Evolutionary conservation across 306 rosid genomes (phyloP), one percentile per base, ranked within the genome.

Genomic region (Canavalia gladiata): DNA sequence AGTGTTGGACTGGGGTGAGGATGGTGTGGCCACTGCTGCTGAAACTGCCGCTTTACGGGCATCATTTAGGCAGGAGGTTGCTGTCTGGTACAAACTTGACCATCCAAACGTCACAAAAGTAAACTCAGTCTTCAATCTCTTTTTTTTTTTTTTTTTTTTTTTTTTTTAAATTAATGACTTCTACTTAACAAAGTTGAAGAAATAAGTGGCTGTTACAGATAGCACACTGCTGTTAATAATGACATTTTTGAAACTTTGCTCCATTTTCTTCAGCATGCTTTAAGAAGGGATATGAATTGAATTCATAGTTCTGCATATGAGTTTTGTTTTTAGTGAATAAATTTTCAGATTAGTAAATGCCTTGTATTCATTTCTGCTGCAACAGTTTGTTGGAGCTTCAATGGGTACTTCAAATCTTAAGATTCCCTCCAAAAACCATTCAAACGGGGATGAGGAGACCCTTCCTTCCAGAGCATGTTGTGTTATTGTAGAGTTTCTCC

Each of bases 1-100:
- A 88, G 84, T 95, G 64, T 89, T 95, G 93, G 94, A 93, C 87
- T 95, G 99, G 99, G 99, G 98, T 79, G 99, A 93, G 90, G 98
- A 93, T 64, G 93, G 97, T 72, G 82, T 87, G 29, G 89, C 91
- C 76, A 89, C 97, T 51, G 56, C 85, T 43, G 87, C 94, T 41
- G 98, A 93, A 84, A 89, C 96, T 58, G 87, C 92, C 75, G 94
- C 95, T 70, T 49, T 93, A 86, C 89, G 98, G 18, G 89, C 95
- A 74, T 93, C 98, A n/a, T 95, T 95, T 88, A 89, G 25, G 83
- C 97, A 95, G 89, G 99, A 95, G 87, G 99, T 93, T 87, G 94
- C 97, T 71, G 99, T 95, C 51, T 95, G 99, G 98, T 94, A 95
- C 83, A 91, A 95, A 91, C 99, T 95, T 82, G 92, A 93, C 84